Base-by-base conservation (phyloP, 108 stramenopile species). In the Cyclostephanos tholiformis region DNA sequence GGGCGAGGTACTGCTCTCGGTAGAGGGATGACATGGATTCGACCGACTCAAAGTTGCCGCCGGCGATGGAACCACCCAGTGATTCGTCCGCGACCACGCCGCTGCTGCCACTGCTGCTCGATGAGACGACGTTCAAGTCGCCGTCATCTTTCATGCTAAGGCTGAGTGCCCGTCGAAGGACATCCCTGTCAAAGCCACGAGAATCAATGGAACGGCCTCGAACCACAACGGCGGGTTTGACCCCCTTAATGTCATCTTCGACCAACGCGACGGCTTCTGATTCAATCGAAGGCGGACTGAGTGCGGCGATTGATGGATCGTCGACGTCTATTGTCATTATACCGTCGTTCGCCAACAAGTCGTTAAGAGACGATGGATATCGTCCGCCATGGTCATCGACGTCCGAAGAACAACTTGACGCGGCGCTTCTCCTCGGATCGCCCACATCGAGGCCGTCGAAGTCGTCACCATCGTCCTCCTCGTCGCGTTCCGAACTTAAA, bases 101-200 rank as follows among this genome's bases (percentile, higher is more conserved):
- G 35, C 35, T 51, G 67, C 49, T 67, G 46, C 16, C 11, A 35
- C 67, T 65, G 26, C 41, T 43, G 19, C 23, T 26, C 17, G 36
- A 39, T 12, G 39, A 43, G 64, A 46, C 65, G 39, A 39, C 65
- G 25, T 70, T 50, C 41, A 16, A 7, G 16, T 57, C 43, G n/a
- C 41, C 48, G n/a, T 55, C 16, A 11, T 71, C 23, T 25, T 41
- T 49, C 22, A 73, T 27, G 68, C 79, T 80, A 50, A 86, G 55
- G 74, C 81, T 83, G 19, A 88, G 66, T 22, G 84, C 85, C 23
- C 84, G 67, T 63, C 76, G 62, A 46, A 88, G 72, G 57, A 78
- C 84, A 25, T 70, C 73, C 8, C 29, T 25, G 61, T 63, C 69
- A 17, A 71, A 77, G 1, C 60, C 76, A 38, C 36, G 22, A 26